Evolutionary conservation across 2,329 filamentous ascomycete species (phyloP), one percentile per base, ranked within the genome.

Genomic region (Xylariaceae sp.): DNA sequence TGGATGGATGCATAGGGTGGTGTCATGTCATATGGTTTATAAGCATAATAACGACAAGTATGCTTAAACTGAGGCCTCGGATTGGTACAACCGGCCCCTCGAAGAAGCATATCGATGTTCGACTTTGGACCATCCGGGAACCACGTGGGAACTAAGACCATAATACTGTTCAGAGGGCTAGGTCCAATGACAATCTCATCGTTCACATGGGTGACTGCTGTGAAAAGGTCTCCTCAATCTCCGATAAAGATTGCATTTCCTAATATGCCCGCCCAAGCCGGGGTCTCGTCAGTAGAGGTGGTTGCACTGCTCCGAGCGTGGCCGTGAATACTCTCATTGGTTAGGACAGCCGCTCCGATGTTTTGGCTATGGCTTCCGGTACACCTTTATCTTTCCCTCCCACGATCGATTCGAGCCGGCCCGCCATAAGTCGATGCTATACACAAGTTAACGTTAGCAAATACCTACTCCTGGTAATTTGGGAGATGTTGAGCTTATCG

Each of bases 341-440:
- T 20, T 44, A 20, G 23, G 19, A 14, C 9, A 32, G 18, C 16
- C 2, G 19, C 41, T 41, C 20, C 60, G 45, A 66, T 47, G 62
- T 43, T 40, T 59, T 62, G 42, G 52, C 23, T 7, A 32, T 7
- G 3, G 48, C 50, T 16, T 63, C 59, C 40, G 61, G 44, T 19
- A 45, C 49, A 23, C 57, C 61, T 52, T 71, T 73, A 44, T 77
- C 76, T 56, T 79, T 80, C 45, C 81, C 78, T 14, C 84, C 84
- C 47, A 88, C 84, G 56, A 87, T 86, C 1, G 82, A 82, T 72
- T 93, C 90, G 45, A 93, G 74, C 40, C 90, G 85, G 9, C 91
- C 91, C 18, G 93, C 91, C 67, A 97, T 80, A 12, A 93, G 82
- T 43, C 91, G 86, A 76, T 97, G 93, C 64, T 37, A 14, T 37